These are phyloP conservation scores for Ailanthus altissimus DNA, from an alignment of 345 rosid genomes.

Conservation along the genomic window DNA sequence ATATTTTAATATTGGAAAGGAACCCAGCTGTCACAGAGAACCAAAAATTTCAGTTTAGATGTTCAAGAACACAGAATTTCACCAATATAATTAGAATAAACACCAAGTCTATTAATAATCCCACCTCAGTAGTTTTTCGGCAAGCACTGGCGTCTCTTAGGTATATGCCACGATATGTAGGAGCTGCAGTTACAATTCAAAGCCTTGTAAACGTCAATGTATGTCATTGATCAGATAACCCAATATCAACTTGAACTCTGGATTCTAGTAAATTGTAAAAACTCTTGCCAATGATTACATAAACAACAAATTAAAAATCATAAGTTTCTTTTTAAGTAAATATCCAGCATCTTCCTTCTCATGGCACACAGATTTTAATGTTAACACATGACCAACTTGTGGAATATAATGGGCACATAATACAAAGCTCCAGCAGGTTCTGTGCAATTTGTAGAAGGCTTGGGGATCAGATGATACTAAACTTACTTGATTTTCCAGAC, in stretches of 20 bases:
- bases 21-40: not conserved
- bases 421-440: not conserved
- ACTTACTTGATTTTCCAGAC: constrained; percentile 84
- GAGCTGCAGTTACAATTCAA: constrained; percentile 54
- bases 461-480: not conserved
- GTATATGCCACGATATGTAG: constrained; percentile 83
- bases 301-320: not conserved
- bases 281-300: not conserved
- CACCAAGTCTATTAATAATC: constrained; percentile 24
- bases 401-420: not conserved
- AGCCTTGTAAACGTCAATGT: constrained; percentile 15
- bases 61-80: constrained; percentile 9
- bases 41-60: not conserved
- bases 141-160: constrained; percentile 77
- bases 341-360: not conserved
- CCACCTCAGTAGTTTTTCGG: constrained; percentile 77
- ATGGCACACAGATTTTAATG: not conserved
- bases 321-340: not conserved
- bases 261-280: not conserved
- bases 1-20: not conserved
- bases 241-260: not conserved
- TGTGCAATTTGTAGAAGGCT: not conserved
- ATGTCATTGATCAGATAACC: constrained; percentile 5
- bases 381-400: not conserved
- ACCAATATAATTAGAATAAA: not conserved